Evolutionary conservation across 2,329 filamentous ascomycete species (phyloP).

Genomic region (Fusarium poae): DNA sequence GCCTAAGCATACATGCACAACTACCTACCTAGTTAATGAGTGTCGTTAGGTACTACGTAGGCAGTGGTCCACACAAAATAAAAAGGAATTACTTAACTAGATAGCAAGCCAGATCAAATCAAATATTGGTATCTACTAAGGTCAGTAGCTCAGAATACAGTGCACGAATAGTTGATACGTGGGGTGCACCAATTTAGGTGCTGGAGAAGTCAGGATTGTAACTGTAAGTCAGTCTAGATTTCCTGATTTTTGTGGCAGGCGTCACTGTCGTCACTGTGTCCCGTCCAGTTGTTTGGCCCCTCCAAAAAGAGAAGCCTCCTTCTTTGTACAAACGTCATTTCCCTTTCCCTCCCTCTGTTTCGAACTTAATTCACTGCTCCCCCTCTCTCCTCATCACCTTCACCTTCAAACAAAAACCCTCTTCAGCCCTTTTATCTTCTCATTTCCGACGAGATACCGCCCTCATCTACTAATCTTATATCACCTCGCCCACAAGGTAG

Average conservation of each 20-base stretch:
- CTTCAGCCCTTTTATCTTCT: constrained; percentile 6
- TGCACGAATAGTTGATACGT: constrained; percentile 9
- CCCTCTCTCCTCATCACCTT: constrained; percentile 25
- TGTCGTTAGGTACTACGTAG: constrained; percentile 19
- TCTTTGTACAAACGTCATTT: constrained; percentile 38
- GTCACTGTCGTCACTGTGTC: constrained; percentile 43
- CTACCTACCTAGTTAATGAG: too few species aligned
- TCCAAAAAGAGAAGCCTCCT: constrained; percentile 35
- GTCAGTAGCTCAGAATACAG: not conserved
- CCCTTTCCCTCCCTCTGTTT: constrained; percentile 11
- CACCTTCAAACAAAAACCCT: constrained; percentile 15
- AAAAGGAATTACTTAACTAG: constrained; percentile 1
- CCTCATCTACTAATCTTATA: constrained; percentile 6
- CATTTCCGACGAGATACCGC: constrained; percentile 5
- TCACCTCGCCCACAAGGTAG: constrained; percentile 13
- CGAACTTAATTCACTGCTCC: constrained; percentile 17
- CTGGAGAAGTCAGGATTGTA: constrained; percentile 2
- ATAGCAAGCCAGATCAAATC: not conserved
- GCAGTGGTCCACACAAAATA: constrained; percentile 25
- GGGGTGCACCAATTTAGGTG: constrained; percentile 10
- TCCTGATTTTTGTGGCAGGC: constrained; percentile 23
- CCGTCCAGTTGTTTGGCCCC: constrained; percentile 37
- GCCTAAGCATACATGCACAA: not conserved
- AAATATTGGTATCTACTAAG: not conserved
- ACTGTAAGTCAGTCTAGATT: constrained; percentile 17